Percentiles rank a stretch among this genome's conserved stretches.
Evolutionary conservation across 73 alveolate genomes (phyloP).

Genomic region (Paraurostyla sp.): DNA sequence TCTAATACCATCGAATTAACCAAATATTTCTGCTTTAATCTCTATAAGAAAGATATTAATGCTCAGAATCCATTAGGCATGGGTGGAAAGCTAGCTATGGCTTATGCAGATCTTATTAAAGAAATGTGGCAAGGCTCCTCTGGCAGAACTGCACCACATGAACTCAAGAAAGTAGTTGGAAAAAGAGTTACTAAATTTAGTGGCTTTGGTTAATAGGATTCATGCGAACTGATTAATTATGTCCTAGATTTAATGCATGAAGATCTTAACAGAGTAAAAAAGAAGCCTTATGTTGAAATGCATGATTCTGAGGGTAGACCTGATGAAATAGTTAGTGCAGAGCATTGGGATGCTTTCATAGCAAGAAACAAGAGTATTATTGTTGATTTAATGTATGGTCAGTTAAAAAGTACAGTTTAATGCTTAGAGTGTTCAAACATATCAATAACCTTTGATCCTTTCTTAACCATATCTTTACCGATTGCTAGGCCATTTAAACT

Average conservation of each 20-base stretch:
- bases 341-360: constrained; percentile 83
- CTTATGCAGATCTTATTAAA: constrained; percentile 91
- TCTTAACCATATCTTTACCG: constrained; percentile 82
- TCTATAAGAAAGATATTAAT: constrained; percentile 87
- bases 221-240: constrained; percentile 93
- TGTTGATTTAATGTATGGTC: constrained; percentile 92
- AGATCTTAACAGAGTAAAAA: constrained; percentile 89
- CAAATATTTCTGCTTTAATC: constrained; percentile 84
- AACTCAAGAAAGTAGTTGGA: constrained; percentile 82
- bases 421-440: constrained; percentile 81
- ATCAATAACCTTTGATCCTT: constrained; percentile 90
- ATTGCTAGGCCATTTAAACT: constrained; percentile 58
- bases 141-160: constrained; percentile 78
- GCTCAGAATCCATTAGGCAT: constrained; percentile 95
- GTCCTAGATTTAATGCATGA: constrained; percentile 98
- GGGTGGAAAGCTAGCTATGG: constrained; percentile 92
- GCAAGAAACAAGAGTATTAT: constrained; percentile 81
- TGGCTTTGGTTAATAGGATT: constrained; percentile 89
- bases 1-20: constrained; percentile 89
- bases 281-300: constrained; percentile 73
- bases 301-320: constrained; percentile 73
- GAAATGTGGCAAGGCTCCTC: constrained; percentile 87
- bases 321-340: constrained; percentile 73
- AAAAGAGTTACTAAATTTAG: constrained; percentile 78
- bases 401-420: constrained; percentile 81